Base-by-base conservation (phyloP, 2,329 filamentous ascomycete genomes). In the Blumeriella jaapii region DNA sequence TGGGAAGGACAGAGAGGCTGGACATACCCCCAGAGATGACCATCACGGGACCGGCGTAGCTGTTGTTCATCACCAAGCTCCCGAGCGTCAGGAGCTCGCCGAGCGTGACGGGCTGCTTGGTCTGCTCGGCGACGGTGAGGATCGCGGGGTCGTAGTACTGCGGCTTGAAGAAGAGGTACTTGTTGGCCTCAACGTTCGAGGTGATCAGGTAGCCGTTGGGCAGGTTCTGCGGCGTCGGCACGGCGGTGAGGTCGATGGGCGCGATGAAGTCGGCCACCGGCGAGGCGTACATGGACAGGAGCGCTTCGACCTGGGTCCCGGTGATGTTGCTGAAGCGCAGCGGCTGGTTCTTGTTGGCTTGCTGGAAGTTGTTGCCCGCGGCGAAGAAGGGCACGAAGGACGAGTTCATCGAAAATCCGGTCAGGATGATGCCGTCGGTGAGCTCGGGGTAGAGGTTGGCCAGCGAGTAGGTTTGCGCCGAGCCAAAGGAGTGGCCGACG, bases 401-500 rank as follows among this genome's bases (percentile, higher is more conserved):
- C 7, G 53, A 40, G 7, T 67, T 65, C 25, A 64, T 61, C 11
- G 65, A 64, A 56, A 71, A 80, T 1, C 75, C 75, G 1, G 74
- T 78, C 5, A 80, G 61, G 33, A 75, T 56, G 25, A 79, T 60
- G 24, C 65, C 71, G 41, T 78, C 67, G 23, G 67, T 71, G 38
- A 70, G 57, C 35, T 61, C 50, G 1, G 72, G 71, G 47, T 72
- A 59, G 38, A 59, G 51, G 29, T 62, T 62, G 6, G 68, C 65
- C 13, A 80, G 60, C 30, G 58, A 63, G 54, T 73, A 76, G 2
- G 65, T 68, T 46, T 73, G 68, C 5, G 65, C 56, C 0, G 72
- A 74, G 19, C 76, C 76, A 46, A 75, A 80, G 0, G 69, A 74
- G 59, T 81, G 74, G 9, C 75, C 76, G 11, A 76, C 61, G 51